phyloP scores from a whole-genome alignment of 345 rosid species.

The Acer campestre region DNA sequence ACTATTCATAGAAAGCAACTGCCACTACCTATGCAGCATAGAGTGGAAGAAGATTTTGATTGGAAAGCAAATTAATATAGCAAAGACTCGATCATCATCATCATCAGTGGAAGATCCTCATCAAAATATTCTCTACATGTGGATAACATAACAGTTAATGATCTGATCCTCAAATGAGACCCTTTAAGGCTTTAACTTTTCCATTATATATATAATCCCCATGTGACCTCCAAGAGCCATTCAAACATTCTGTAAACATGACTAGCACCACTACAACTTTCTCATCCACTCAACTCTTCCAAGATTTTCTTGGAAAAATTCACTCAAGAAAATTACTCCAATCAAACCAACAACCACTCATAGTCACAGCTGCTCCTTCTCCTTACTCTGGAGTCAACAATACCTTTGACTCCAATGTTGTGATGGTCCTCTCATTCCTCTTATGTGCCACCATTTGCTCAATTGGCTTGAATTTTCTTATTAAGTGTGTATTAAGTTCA shows the following conservation, averaged over 20 bases:
- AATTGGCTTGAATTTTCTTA: constrained; percentile 62
- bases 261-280: background rate
- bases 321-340: constrained; percentile 40
- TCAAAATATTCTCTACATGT: too few species aligned
- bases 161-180: background rate
- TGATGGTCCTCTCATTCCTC: constrained; percentile 71
- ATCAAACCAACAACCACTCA: constrained; percentile 23
- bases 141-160: background rate
- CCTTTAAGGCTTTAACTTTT: background rate
- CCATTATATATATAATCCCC: background rate
- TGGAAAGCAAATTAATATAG: background rate
- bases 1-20: background rate
- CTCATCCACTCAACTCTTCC: constrained; percentile 18
- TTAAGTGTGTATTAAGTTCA: constrained; percentile 55
- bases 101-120: too few species aligned
- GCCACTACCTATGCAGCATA: background rate
- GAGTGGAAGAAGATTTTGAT: background rate
- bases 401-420: constrained; percentile 63
- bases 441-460: constrained; percentile 80
- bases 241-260: background rate
- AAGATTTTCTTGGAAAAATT: constrained; percentile 17
- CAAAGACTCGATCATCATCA: too few species aligned
- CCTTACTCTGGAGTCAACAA: constrained; percentile 26
- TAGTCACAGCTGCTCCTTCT: constrained; percentile 40
- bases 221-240: background rate